A percentile compares a stretch with the other conserved stretches of the same genome.
phyloP scores from a whole-genome alignment of 768 basidiomycete species.

The Mrakia frigida region DNA sequence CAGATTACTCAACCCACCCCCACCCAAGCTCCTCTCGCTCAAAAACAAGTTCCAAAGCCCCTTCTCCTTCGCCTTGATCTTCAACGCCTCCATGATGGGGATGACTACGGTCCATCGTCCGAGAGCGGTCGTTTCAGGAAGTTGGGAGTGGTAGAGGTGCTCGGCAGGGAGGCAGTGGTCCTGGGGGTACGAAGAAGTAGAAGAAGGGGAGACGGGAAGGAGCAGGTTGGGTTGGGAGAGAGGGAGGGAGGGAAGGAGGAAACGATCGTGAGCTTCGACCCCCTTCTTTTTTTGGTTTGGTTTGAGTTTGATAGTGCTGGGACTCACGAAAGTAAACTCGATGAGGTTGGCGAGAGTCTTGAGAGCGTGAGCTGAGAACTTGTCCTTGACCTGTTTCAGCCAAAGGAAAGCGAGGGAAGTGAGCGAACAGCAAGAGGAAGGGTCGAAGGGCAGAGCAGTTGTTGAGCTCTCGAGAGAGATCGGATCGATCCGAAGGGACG shows the following conservation, averaged over 20 bases:
- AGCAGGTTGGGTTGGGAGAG: background rate
- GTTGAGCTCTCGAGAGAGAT: slow-evolving; percentile 36
- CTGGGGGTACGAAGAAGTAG: slow-evolving; percentile 49
- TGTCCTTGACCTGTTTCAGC: slow-evolving; percentile 57
- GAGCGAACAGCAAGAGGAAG: background rate
- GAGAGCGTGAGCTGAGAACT: slow-evolving; percentile 84
- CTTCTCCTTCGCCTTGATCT: slow-evolving; percentile 74
- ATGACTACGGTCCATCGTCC: slow-evolving; percentile 80
- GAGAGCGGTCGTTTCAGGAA: slow-evolving; percentile 62
- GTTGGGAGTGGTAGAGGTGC: slow-evolving; percentile 69
- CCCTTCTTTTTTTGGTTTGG: background rate
- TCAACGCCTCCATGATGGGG: slow-evolving; percentile 74
- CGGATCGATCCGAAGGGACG: slow-evolving; percentile 38
- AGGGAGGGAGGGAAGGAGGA: background rate
- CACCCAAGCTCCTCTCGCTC: slow-evolving; percentile 59
- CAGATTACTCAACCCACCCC: slow-evolving; percentile 84
- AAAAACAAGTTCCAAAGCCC: slow-evolving; percentile 98
- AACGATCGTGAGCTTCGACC: background rate
- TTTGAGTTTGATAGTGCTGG: background rate
- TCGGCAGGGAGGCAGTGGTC: slow-evolving; percentile 81
- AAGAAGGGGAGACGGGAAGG: too few species aligned
- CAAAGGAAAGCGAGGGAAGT: background rate
- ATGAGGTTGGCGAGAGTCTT: slow-evolving; percentile 78
- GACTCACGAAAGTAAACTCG: slow-evolving; percentile 68
- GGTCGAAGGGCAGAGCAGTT: slow-evolving; percentile 43